Percentiles rank a stretch among this genome's conserved stretches.
phyloP scores from a whole-genome alignment of 345 rosid genomes.

The Euphorbia peplus region DNA sequence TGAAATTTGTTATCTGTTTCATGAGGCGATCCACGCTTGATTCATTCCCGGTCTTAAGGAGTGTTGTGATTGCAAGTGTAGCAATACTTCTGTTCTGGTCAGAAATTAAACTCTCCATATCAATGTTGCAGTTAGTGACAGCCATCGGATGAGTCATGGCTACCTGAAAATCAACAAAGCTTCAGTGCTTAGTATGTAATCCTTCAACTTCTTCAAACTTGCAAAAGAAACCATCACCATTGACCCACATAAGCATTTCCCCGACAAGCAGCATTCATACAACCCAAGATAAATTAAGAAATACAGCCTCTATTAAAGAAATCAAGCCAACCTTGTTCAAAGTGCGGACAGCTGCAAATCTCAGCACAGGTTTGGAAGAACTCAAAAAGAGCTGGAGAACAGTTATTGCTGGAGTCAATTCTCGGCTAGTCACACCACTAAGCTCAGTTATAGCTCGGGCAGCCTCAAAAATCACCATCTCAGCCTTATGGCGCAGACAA shows the following conservation, averaged over 20 bases:
- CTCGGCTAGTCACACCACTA: constrained; percentile 85
- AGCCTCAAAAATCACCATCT: constrained; percentile 98
- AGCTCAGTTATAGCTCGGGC: constrained; percentile 99
- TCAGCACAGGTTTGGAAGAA: constrained; percentile 91
- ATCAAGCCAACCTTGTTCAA: constrained; percentile 68
- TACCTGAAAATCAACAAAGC: constrained; percentile 52
- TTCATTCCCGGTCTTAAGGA: constrained; percentile 97
- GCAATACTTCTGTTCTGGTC: constrained; percentile 99
- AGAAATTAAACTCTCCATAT: constrained; percentile 96
- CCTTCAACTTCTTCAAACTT: background rate
- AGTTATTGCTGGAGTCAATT: constrained; percentile 95
- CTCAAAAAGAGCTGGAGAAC: constrained; percentile 96
- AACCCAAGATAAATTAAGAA: background rate
- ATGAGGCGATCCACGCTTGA: constrained; percentile 95
- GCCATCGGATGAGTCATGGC: constrained; percentile 99
- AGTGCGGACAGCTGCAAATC: constrained; percentile 99
- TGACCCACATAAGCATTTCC: background rate
- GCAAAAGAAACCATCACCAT: background rate
- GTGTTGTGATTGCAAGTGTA: constrained; percentile 96
- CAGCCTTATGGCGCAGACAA: constrained; percentile 95
- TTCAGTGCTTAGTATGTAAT: background rate
- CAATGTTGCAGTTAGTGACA: constrained; percentile 97
- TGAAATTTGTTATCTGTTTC: constrained; percentile 98
- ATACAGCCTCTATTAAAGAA: constrained; percentile 1
- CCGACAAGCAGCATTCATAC: background rate